Evolutionary conservation across 2,329 filamentous ascomycete genomes (phyloP), one percentile per base, ranked within the genome.

Genomic region (Claviceps sp.): DNA sequence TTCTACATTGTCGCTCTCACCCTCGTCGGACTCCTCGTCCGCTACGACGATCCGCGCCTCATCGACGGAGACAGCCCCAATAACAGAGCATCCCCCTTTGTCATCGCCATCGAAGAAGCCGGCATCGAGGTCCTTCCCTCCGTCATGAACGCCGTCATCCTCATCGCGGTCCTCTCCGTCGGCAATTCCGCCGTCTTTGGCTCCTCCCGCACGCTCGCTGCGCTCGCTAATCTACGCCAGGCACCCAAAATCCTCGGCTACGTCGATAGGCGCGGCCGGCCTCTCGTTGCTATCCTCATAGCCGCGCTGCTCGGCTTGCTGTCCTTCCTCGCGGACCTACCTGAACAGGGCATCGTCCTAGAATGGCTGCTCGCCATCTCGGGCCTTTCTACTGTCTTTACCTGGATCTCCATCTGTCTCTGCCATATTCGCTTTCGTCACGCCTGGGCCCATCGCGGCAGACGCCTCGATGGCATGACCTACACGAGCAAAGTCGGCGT

Each of bases 71-170:
- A 74, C 51, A 72, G 73, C n/a, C 78, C 77, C 48, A 80, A 89
- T 64, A 80, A 84, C 44, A 80, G 81, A 26, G 85, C 89, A 1
- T 95, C 89, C 2, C 91, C 91, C 1, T 96, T 96, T 65, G 90
- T 96, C 60, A 94, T 96, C 61, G 88, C 90, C 56, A 95, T 95
- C 59, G 74, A 85, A 58, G 85, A 89, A 56, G 89, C 89, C 1
- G 85, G 87, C 8, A 94, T 96, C 60, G 70, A 79, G 43, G 83
- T 85, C 2, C 77, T 96, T 2, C 88, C 89, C 2, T 90, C 86
- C 0, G 78, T 96, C 51, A 94, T 96, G 85, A 96, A 97, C 67
- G 82, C 81, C n/a, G 89, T 96, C 55, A 95, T 96, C 65, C 81
- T 96, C 63, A 81, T 95, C 56, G 85, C 90, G 19, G 89, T 95